A percentile compares a stretch with the other conserved stretches of the same genome.
These are phyloP conservation scores for Scheffersomyces lignosus DNA, from an alignment of 805 yeast genomes.

Conservation along the genomic window DNA sequence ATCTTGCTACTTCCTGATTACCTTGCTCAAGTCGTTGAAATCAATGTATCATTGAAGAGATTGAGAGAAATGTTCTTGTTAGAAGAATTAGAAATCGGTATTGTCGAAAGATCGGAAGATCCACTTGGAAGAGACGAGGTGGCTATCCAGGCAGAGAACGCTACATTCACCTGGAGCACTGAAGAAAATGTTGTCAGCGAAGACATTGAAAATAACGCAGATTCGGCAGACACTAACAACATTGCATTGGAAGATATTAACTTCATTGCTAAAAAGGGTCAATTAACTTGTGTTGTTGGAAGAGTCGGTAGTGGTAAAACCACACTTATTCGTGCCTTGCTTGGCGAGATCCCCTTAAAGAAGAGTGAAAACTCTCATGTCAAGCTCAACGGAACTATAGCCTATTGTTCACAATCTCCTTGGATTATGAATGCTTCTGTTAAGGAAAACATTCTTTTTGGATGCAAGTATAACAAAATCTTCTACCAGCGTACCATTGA, in stretches of 20 bases:
- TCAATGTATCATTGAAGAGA: conserved; percentile 56
- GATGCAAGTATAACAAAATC: conserved; percentile 42
- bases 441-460: conserved; percentile 53
- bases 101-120: conserved; percentile 18
- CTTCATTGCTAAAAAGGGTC: conserved; percentile 53
- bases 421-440: conserved; percentile 55
- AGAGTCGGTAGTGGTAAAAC: conserved; percentile 71
- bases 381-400: conserved; percentile 42
- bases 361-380: conserved; percentile 16
- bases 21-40: conserved; percentile 56
- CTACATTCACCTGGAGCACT: conserved; percentile 54
- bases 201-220: conserved; percentile 13
- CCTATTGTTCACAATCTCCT: conserved; percentile 62
- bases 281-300: conserved; percentile 61
- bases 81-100: conserved; percentile 31
- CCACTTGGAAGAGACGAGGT: conserved; percentile 21
- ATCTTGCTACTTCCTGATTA: conserved; percentile 58
- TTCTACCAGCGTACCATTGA: conserved; percentile 44
- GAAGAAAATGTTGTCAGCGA: conserved; percentile 2
- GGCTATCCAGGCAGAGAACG: conserved; percentile 46
- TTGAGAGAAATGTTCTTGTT: conserved; percentile 45
- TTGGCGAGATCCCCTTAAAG: conserved; percentile 52
- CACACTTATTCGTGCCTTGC: conserved; percentile 51
- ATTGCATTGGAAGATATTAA: conserved; percentile 46
- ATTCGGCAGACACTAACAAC: conserved; percentile 36